A percentile compares a stretch with the other conserved stretches of the same genome.
These are phyloP conservation scores for Lepidopterella palustris DNA, from an alignment of 495 filamentous ascomycete genomes.

Conservation along the genomic window DNA sequence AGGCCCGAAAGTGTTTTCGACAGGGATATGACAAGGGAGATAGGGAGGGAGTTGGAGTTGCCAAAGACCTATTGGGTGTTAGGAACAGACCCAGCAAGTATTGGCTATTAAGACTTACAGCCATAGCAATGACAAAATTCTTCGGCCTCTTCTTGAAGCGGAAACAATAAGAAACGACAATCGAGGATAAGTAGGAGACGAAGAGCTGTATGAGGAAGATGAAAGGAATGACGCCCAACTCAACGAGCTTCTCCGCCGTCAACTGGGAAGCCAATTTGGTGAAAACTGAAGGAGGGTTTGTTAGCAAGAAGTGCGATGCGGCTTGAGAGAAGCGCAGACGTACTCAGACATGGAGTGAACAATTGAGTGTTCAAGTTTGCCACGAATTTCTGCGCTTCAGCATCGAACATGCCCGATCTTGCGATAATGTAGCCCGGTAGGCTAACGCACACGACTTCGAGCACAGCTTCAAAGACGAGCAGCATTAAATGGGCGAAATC, in stretches of 20 bases:
- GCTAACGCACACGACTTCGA: constrained; percentile 93
- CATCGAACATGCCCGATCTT: constrained; percentile 81
- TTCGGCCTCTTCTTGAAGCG: constrained; percentile 74
- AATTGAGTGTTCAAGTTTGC: constrained; percentile 90
- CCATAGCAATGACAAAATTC: constrained; percentile 96
- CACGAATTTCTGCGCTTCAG: constrained; percentile 88
- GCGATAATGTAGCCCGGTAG: constrained; percentile 94
- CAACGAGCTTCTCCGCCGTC: constrained; percentile 78
- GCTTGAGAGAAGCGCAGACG: constrained; percentile 30
- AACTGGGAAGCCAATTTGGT: constrained; percentile 96
- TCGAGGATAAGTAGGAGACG: constrained; percentile 73
- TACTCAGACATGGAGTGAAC: constrained; percentile 96
- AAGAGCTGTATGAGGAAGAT: constrained; percentile 85
- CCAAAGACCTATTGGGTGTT: constrained; percentile 66
- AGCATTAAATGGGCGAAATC: constrained; percentile 69
- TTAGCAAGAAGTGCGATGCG: constrained; percentile 3
- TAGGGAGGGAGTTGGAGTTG: constrained; percentile 96
- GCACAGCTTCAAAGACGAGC: constrained; percentile 90
- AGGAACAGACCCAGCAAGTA: background rate
- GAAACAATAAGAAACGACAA: constrained; percentile 61
- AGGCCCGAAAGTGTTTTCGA: constrained; percentile 85
- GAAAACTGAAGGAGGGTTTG: constrained; percentile 59
- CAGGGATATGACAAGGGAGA: constrained; percentile 85
- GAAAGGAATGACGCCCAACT: constrained; percentile 85
- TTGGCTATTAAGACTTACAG: constrained; percentile 45